Evolutionary conservation across 805 yeast genomes (phyloP).

Genomic region (Ogataea allantospora): DNA sequence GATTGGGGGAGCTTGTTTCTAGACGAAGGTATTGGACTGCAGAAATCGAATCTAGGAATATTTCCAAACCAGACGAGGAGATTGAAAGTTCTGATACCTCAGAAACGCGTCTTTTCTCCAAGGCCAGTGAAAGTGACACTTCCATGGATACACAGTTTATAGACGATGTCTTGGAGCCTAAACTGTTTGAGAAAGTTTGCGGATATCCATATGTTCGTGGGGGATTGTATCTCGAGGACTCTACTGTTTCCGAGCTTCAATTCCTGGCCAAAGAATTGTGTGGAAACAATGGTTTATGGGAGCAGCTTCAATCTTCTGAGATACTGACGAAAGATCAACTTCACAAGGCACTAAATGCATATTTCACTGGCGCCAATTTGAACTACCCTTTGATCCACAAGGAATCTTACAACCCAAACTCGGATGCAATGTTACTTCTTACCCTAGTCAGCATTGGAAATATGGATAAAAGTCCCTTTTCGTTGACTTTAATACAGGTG

Average conservation of each 20-base stretch:
- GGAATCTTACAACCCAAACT: conserved; percentile 10
- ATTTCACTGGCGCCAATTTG: conserved; percentile 12
- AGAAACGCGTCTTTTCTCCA: conserved; percentile 10
- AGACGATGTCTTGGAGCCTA: conserved; percentile 5
- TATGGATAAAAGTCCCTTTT: no score
- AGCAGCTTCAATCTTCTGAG: background rate
- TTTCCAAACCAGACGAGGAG: background rate
- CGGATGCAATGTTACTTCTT: background rate
- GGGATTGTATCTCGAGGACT: no score
- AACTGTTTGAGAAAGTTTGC: conserved; percentile 1
- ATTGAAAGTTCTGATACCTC: conserved; percentile 1
- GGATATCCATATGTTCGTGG: no score
- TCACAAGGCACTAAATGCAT: conserved; percentile 1
- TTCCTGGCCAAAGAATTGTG: background rate
- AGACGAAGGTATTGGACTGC: conserved; percentile 11
- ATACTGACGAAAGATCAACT: background rate
- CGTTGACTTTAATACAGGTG: no score
- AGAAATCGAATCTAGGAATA: conserved; percentile 3
- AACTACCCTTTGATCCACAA: conserved; percentile 17
- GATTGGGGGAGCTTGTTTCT: conserved; percentile 8
- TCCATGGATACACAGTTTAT: background rate
- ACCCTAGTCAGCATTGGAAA: no score
- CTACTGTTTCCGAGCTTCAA: background rate
- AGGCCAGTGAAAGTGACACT: conserved; percentile 4
- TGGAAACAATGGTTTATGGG: background rate